Evolutionary conservation across 345 rosid species (phyloP).

Genomic region (Triadica sebifera): DNA sequence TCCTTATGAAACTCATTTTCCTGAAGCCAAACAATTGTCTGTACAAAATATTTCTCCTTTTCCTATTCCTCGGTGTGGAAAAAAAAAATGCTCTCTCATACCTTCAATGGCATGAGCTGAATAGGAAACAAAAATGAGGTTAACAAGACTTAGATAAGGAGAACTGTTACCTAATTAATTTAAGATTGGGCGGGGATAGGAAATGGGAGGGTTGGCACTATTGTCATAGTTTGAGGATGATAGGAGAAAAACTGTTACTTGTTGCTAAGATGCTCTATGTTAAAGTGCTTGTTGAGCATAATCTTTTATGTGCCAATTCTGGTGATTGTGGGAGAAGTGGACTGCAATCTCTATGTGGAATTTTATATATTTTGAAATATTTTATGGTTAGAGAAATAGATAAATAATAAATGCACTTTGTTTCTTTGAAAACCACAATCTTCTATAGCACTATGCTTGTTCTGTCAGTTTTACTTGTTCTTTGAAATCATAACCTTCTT

Average conservation of each 20-base stretch:
- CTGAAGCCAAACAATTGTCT: neutral
- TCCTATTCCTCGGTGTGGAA: neutral
- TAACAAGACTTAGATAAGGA: neutral
- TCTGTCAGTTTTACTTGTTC: neutral
- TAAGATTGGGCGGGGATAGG: neutral
- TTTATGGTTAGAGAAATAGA: neutral
- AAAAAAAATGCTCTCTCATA: neutral
- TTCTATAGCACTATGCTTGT: neutral
- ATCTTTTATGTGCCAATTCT: neutral
- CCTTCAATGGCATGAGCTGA: neutral
- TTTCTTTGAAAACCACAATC: neutral
- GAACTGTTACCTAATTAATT: neutral
- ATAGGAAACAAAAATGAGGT: neutral
- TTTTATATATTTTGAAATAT: neutral
- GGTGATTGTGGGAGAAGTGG: neutral
- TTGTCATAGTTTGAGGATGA: neutral
- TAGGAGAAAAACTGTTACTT: neutral
- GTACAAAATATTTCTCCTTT: neutral
- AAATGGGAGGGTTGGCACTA: neutral
- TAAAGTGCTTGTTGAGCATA: neutral
- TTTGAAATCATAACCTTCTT: neutral
- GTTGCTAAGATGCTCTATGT: neutral
- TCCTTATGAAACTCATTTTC: neutral
- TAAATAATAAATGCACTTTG: neutral
- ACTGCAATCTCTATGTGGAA: neutral